phyloP scores from a whole-genome alignment of 768 basidiomycete species.

The Lentinula sp. region DNA sequence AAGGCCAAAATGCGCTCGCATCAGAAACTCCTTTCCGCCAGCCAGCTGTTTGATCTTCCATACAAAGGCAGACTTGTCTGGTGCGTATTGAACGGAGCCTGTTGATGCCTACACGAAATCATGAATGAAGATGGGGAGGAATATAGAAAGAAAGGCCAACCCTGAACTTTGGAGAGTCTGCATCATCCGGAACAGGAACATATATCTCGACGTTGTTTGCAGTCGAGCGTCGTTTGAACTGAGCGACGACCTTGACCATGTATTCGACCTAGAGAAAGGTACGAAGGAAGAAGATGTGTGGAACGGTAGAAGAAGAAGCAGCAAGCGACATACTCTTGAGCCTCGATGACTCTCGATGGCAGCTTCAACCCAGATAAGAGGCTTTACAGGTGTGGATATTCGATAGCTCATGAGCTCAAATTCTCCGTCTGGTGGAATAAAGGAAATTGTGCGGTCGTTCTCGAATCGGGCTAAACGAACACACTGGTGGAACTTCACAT shows the following conservation, averaged over 20 bases:
- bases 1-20: slow-evolving; percentile 97
- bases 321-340: slow-evolving; percentile 1
- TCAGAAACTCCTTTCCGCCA: slow-evolving; percentile 92
- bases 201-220: slow-evolving; percentile 99
- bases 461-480: slow-evolving; percentile 96
- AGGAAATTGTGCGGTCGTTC: slow-evolving; percentile 97
- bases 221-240: slow-evolving; percentile 94
- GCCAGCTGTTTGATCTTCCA: slow-evolving; percentile 99
- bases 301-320: no score
- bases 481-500: slow-evolving; percentile 99
- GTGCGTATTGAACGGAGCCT: slow-evolving; percentile 93
- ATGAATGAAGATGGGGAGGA: background rate
- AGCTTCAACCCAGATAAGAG: slow-evolving; percentile 96
- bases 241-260: slow-evolving; percentile 92
- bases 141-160: slow-evolving; percentile 36
- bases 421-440: slow-evolving; percentile 98
- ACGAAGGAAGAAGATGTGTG: background rate
- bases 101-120: slow-evolving; percentile 67
- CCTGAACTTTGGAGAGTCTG: slow-evolving; percentile 95
- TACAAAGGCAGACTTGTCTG: slow-evolving; percentile 96
- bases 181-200: slow-evolving; percentile 98
- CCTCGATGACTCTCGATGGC: slow-evolving; percentile 92
- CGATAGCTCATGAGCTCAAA: slow-evolving; percentile 92
- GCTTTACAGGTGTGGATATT: slow-evolving; percentile 94
- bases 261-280: slow-evolving; percentile 74